phyloP scores from a whole-genome alignment of 306 rosid genomes.

The Canavalia ensiformis region DNA sequence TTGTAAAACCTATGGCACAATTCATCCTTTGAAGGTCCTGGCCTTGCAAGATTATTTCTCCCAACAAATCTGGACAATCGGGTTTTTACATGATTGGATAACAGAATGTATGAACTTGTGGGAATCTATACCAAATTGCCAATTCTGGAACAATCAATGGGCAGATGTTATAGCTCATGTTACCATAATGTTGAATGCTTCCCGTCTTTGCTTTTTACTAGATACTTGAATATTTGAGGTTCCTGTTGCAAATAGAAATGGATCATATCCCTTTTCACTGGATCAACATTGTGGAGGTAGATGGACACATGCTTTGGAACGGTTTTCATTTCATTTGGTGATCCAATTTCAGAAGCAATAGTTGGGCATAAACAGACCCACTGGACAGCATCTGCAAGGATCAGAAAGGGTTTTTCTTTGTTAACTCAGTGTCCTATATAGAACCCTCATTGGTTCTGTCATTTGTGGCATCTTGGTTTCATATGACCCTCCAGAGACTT shows the following conservation, averaged over 20 bases:
- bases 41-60: conserved; percentile 92
- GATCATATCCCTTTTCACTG: conserved; percentile 88
- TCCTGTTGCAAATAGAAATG: conserved; percentile 99
- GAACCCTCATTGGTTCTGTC: conserved; percentile 94
- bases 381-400: no score
- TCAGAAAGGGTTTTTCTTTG: conserved; percentile 85
- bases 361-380: no score
- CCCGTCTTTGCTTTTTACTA: conserved; percentile 85
- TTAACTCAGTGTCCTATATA: conserved; percentile 83
- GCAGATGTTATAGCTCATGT: conserved; percentile 92
- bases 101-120: conserved; percentile 71
- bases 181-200: conserved; percentile 72
- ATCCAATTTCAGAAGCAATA: conserved; percentile 91
- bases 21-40: conserved; percentile 98
- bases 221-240: conserved; percentile 99
- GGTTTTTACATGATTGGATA: conserved; percentile 71
- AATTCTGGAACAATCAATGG: conserved; percentile 99
- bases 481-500: conserved; percentile 97
- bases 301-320: conserved; percentile 91
- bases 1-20: conserved; percentile 99
- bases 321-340: conserved; percentile 86
- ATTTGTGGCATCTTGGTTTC: conserved; percentile 96
- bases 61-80: conserved; percentile 93
- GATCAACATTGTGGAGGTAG: conserved; percentile 99
- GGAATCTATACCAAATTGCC: conserved; percentile 99